These are phyloP conservation scores for Rhodotorula sp. DNA, from an alignment of 1,284 basidiomycete species.

Conservation along the genomic window DNA sequence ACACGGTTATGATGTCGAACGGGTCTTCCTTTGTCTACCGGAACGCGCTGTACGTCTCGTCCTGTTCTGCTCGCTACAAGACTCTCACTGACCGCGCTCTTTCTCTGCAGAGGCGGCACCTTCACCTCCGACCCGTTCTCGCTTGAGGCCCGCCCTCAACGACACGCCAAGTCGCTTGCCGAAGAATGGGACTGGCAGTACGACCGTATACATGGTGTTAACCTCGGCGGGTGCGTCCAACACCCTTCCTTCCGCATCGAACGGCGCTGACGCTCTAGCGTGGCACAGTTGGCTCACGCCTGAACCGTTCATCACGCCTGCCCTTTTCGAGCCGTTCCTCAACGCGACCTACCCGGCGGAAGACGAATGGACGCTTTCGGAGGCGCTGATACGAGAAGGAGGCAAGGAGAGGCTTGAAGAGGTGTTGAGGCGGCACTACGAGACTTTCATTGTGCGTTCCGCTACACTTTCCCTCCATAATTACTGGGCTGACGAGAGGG, in stretches of 20 bases:
- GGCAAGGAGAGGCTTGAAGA: constrained; percentile 48
- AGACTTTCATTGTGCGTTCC: constrained; percentile 61
- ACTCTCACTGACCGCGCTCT: not conserved
- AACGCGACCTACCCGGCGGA: constrained; percentile 50
- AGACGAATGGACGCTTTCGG: constrained; percentile 75
- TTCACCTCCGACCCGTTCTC: constrained; percentile 8
- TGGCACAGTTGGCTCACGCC: constrained; percentile 66
- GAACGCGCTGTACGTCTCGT: constrained; percentile 21
- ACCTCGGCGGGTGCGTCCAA: constrained; percentile 36
- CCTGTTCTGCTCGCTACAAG: not conserved
- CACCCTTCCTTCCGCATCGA: not conserved
- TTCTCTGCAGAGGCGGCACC: constrained; percentile 7
- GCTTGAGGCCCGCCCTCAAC: constrained; percentile 55
- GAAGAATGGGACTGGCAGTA: constrained; percentile 75
- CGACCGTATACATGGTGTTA: constrained; percentile 54
- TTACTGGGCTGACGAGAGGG: no score
- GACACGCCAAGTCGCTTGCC: constrained; percentile 68
- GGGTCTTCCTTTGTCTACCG: constrained; percentile 10
- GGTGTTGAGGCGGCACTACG: constrained; percentile 65
- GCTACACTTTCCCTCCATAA: not conserved
- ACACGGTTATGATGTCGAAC: no score
- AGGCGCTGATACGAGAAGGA: constrained; percentile 56
- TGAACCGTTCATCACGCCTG: constrained; percentile 83
- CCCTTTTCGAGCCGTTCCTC: constrained; percentile 72
- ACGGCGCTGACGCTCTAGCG: no score